phyloP scores from a whole-genome alignment of 2,329 filamentous ascomycete genomes.

The Thermoascus crustaceus region DNA sequence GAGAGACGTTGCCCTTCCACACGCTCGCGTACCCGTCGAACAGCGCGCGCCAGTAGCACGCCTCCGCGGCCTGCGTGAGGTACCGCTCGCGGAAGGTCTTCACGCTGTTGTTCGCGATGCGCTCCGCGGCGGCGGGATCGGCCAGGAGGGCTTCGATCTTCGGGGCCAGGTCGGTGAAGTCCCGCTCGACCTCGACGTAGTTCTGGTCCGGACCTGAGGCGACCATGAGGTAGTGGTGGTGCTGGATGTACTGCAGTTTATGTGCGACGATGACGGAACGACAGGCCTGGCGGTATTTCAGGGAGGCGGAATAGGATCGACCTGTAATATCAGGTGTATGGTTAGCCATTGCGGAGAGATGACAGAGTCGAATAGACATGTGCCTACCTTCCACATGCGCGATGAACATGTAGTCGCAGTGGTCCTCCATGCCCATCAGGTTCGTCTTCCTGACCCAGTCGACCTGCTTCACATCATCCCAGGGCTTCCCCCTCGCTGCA shows the following conservation, averaged over 20 bases:
- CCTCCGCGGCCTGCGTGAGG: slow-evolving; percentile 43
- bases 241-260: slow-evolving; percentile 40
- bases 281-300: slow-evolving; percentile 46
- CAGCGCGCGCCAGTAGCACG: slow-evolving; percentile 45
- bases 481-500: slow-evolving; percentile 32
- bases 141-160: slow-evolving; percentile 31
- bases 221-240: slow-evolving; percentile 39
- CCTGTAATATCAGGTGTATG: slow-evolving; percentile 16
- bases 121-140: slow-evolving; percentile 31
- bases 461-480: slow-evolving; percentile 40
- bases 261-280: slow-evolving; percentile 41
- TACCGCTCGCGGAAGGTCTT: slow-evolving; percentile 42
- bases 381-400: slow-evolving; percentile 44
- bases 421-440: slow-evolving; percentile 43
- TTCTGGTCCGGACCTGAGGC: slow-evolving; percentile 39
- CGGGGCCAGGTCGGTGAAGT: slow-evolving; percentile 48
- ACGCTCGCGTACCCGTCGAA: slow-evolving; percentile 25
- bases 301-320: slow-evolving; percentile 41
- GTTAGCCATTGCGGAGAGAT: not conserved
- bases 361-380: not conserved
- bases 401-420: slow-evolving; percentile 47
- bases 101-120: slow-evolving; percentile 41
- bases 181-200: slow-evolving; percentile 39
- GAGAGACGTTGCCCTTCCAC: slow-evolving; percentile 14
- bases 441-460: slow-evolving; percentile 34